phyloP scores from a whole-genome alignment of 768 basidiomycete species.

The Suillus subluteus region DNA sequence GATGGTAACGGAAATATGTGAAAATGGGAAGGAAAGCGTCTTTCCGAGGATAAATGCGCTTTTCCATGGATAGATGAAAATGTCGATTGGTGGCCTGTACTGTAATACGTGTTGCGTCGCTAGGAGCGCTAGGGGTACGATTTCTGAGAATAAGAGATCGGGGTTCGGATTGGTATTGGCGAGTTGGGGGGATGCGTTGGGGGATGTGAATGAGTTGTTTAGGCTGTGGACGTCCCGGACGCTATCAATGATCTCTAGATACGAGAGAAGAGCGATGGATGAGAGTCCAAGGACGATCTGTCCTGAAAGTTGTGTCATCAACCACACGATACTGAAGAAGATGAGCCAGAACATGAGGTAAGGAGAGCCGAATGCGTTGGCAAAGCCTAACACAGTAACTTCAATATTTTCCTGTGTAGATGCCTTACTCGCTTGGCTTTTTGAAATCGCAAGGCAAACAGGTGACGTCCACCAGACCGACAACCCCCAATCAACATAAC shows the following conservation, averaged over 20 bases:
- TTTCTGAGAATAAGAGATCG: conserved; percentile 62
- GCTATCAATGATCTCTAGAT: conserved; percentile 82
- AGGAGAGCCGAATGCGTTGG: conserved; percentile 88
- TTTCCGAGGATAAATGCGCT: conserved; percentile 82
- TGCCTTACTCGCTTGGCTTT: conserved; percentile 30
- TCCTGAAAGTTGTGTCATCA: conserved; percentile 75
- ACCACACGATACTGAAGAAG: conserved; percentile 55
- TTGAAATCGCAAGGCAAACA: conserved; percentile 69
- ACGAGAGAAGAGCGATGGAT: conserved; percentile 68
- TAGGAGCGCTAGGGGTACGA: conserved; percentile 75
- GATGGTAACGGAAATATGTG: conserved; percentile 70
- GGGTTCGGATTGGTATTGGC: conserved; percentile 31
- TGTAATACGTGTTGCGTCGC: conserved; percentile 79
- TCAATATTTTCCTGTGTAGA: conserved; percentile 40
- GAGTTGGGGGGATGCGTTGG: conserved; percentile 49
- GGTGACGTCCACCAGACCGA: conserved; percentile 75
- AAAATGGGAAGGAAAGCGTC: conserved; percentile 69
- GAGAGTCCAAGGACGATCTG: conserved; percentile 75
- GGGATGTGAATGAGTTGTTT: conserved; percentile 52
- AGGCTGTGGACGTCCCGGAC: conserved; percentile 69
- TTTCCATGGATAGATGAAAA: conserved; percentile 93
- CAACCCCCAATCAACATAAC: conserved; percentile 53
- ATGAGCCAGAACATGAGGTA: conserved; percentile 84
- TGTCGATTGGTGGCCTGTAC: conserved; percentile 91
- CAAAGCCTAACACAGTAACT: conserved; percentile 77